Base-by-base conservation (phyloP, 2,329 filamentous ascomycete genomes). In the Neoarthrinium moseri region DNA sequence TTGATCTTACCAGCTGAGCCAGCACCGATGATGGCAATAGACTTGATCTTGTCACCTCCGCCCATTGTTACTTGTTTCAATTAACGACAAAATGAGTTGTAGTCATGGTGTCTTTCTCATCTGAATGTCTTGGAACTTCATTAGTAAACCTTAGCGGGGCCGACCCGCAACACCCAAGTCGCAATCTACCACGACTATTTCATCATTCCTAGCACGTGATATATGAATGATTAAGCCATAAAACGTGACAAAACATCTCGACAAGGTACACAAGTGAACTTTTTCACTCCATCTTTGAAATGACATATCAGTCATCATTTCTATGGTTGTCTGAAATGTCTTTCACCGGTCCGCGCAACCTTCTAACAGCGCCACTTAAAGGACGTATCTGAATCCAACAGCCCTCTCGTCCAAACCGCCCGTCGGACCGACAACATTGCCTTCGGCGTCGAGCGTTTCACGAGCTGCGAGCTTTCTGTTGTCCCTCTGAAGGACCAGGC, bases 401-500 rank as follows among this genome's bases (percentile, higher is more conserved):
- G 48, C 56, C 45, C 54, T 58, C 29, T 44, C 49, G 17, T 48
- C 47, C 17, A 43, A 4, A 15, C 36, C 32, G 3, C 27, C 24
- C 6, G 42, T 42, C 8, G 29, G 30, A 10, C 39, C 20, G n/a
- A 42, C 50, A 17, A 44, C 44, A 13, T 40, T 48, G 22, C 45
- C 47, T 11, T 54, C 53, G 1, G 39, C 20, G n/a, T 20, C 22
- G 3, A 29, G 44, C 29, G 11, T 24, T 26, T 54, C 53, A 3
- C 51, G 54, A 3, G 71, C 50, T 40, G 82, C 83, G 3, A 87
- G 62, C 52, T 77, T 77, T 57, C 64, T 71, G 51, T 88, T 88
- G 65, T 87, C 78, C 63, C 71, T 74, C 12, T 70, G 70, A 17
- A 87, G 67, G 18, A 85, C 61, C 6, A 69, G 66, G 5, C 83